Base-by-base conservation (phyloP, 495 filamentous ascomycete genomes). In the Saxophila tyrrhenica region DNA sequence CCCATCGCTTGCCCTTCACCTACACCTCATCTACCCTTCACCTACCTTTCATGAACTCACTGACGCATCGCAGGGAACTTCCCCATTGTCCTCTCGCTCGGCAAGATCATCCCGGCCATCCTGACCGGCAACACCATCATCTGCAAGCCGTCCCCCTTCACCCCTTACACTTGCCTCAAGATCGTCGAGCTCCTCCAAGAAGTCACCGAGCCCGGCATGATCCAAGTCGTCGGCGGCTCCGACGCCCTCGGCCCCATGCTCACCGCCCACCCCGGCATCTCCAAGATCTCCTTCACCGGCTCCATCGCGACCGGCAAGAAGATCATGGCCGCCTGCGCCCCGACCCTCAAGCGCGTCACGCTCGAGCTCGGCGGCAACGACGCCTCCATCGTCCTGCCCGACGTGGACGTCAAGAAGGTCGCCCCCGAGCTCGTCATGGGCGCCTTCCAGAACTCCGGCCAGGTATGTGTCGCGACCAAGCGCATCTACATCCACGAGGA, bases 331-430 rank as follows among this genome's bases (percentile, higher is more conserved):
- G 51, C 55, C 17, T 53, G 49, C 41, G 52, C 50, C n/a, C 55
- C 60, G 24, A 65, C 60, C 3, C 57, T 68, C 19, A 67, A 64
- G 58, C 48, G 64, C 15, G 66, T 80, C 1, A 81, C 75, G 0
- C 68, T 82, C 7, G 78, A 83, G 61, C 58, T 79, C 32, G 84
- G 82, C 19, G 85, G 84, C 32, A 87, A 87, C 62, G 79, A 87
- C 64, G 76, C 83, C 0, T 75, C 76, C 48, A 79, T 86, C 52
- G 71, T 87, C 19, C 79, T 77, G 57, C 69, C 74, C 0, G 82
- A 86, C 67, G 82, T 81, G 11, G 80, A 86, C 53, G 72, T 87
- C 29, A 73, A 78, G 35, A 72, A 72, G 25, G 71, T 76, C 16
- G 77, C 81, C 13, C 77, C 77, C 0, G 68, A 79, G 55, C 73